Evolutionary conservation across 192 early-diverging fungal genomes (phyloP), one percentile per base, ranked within the genome.

Genomic region (Entrophospora sp.): DNA sequence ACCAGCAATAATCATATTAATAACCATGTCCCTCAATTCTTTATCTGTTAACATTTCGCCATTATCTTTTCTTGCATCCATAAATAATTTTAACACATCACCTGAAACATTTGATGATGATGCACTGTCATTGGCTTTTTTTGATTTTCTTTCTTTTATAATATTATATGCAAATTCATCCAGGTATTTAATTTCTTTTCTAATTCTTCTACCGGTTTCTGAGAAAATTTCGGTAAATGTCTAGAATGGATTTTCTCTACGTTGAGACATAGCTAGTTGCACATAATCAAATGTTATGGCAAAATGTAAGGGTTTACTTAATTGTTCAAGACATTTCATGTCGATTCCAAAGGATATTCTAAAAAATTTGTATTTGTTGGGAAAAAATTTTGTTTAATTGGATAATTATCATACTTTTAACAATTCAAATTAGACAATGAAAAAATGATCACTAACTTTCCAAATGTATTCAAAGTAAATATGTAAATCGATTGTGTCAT

Each of bases 251-350:
- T 71, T 69, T 36, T 73, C 48, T 28, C 77, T 66, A 0, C 76
- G 70, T 12, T 61, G 35, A 9, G 63, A 51, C 1, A 75, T 75
- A 4, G 32, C 53, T 30, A 55, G 52, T 67, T 83, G 81, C 9
- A 71, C 75, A 24, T 61, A 68, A 52, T 85, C 83, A 64, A 85
- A 85, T 9, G 82, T 64, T 3, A 35, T 45, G 0, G 81, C 82
- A 74, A 86, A 83, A 8, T 67, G 66, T 10, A 66, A 52, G 45
- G 58, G 66, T 0, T 71, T 61, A 3, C 53, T 63, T 3, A 71
- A 69, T 20, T 71, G 62, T 12, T 34, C 62, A 16, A 77, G 68
- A 16, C 68, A 70, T 6, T 69, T 66, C 25, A 77, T 70, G 12
- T 71, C 63, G n/a, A 70, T 52, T 8, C 71, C 66, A 44, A 77